Conservation (phyloP, 495 filamentous ascomycete species). For the Daldinia bambusicola region DNA sequence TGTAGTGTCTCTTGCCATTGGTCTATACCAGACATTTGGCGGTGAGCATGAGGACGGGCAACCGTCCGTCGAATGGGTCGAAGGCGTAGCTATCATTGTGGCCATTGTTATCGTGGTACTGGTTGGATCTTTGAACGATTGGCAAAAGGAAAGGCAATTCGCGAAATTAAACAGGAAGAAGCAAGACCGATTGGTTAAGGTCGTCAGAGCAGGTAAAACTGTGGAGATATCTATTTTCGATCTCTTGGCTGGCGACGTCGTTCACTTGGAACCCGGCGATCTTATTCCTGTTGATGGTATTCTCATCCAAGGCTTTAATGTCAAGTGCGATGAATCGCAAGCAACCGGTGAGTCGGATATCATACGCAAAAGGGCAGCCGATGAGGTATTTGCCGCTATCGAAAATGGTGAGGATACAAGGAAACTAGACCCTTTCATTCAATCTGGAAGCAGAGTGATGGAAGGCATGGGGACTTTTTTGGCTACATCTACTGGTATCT, state of each 20-base stretch:
- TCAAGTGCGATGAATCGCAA: slow-evolving; percentile 85
- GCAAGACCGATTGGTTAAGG: slow-evolving; percentile 81
- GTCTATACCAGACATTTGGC: slow-evolving; percentile 73
- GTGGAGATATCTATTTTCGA: slow-evolving; percentile 76
- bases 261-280: slow-evolving; percentile 79
- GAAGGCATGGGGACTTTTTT: slow-evolving; percentile 90
- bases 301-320: slow-evolving; percentile 73
- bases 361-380: slow-evolving; percentile 74
- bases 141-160: slow-evolving; percentile 83
- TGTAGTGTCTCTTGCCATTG: slow-evolving; percentile 74
- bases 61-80: slow-evolving; percentile 75
- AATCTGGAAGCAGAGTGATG: slow-evolving; percentile 91
- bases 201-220: slow-evolving; percentile 78
- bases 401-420: slow-evolving; percentile 76
- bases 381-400: slow-evolving; percentile 84
- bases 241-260: slow-evolving; percentile 75
- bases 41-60: slow-evolving; percentile 55
- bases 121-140: slow-evolving; percentile 80
- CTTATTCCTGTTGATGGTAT: slow-evolving; percentile 81
- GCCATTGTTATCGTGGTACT: slow-evolving; percentile 80
- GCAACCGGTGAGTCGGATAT: slow-evolving; percentile 88
- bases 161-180: slow-evolving; percentile 82
- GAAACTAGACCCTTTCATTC: slow-evolving; percentile 93
- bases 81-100: slow-evolving; percentile 80
- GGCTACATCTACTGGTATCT: slow-evolving; percentile 86